These are phyloP conservation scores for Canavalia ensiformis DNA, from an alignment of 306 rosid genomes.

Conservation along the genomic window DNA sequence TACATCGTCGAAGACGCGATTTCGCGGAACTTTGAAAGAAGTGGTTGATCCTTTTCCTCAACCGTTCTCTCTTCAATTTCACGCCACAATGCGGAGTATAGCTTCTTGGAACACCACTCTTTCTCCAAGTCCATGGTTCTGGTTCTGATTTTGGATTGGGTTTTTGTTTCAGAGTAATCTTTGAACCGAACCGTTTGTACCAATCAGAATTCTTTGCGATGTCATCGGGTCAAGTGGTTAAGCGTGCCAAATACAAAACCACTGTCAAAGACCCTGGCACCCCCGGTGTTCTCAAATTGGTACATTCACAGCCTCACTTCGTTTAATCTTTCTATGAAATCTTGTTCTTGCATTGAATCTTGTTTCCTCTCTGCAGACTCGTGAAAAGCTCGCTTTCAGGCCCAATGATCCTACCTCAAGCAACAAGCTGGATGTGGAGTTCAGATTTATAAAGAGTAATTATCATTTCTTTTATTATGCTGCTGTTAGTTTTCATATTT, in stretches of 20 bases:
- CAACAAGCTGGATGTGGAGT: slow-evolving; percentile 73
- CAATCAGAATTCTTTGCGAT: slow-evolving; percentile 45
- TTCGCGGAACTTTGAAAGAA: background rate
- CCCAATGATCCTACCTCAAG: slow-evolving; percentile 79
- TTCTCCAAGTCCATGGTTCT: background rate
- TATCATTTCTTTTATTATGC: background rate
- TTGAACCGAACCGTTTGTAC: slow-evolving; percentile 33
- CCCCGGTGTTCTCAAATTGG: slow-evolving; percentile 86
- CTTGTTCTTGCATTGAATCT: background rate
- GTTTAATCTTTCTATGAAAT: background rate
- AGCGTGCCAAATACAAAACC: slow-evolving; percentile 84
- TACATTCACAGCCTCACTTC: slow-evolving; percentile 45
- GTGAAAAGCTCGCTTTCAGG: slow-evolving; percentile 63
- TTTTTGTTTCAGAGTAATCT: slow-evolving; percentile 25
- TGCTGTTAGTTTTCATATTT: background rate
- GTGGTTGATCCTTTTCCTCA: background rate
- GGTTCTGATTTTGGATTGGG: slow-evolving; percentile 2
- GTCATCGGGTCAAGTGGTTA: slow-evolving; percentile 69
- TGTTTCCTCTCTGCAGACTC: slow-evolving; percentile 61
- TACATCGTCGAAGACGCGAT: background rate
- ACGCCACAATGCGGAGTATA: background rate
- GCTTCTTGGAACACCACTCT: background rate
- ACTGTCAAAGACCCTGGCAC: slow-evolving; percentile 82
- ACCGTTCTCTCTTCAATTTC: background rate
- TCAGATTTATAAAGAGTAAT: slow-evolving; percentile 67